Evolutionary conservation across 2,329 filamentous ascomycete species (phyloP), one percentile per base, ranked within the genome.

Genomic region (Botrytis fragariae): DNA sequence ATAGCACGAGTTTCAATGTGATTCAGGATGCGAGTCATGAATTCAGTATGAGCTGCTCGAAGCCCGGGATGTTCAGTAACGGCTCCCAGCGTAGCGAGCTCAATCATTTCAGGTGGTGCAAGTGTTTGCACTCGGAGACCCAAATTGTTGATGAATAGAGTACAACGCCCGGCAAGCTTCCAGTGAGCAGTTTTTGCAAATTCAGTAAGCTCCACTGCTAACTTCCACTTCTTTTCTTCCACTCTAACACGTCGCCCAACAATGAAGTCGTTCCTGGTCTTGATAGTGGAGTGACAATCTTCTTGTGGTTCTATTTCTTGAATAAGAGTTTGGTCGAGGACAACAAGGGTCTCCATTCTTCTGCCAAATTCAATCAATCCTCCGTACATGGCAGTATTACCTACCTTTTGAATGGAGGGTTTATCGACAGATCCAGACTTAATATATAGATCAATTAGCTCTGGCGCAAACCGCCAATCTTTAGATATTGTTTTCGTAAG

Each of bases 391-490:
- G 93, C 93, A 51, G 91, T 92, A 0, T 91, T 89, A 22, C 94
- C 94, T 25, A 99, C 87, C 78, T 92, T 94, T 82, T 99, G 96
- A 59, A 99, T 95, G 0, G 95, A 98, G 7, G 94, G 90, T 81
- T 97, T 97, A 83, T 99, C 96, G 25, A 97, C 94, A 51, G 91
- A 91, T 29, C 93, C 95, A 4, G 96, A 94, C 78, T 93, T 90
- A 76, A 99, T 96, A 83, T 97, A 99, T 14, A 96, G 86, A 71
- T 91, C 91, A 84, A 99, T 93, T 67, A 98, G 85, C n/a, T 92
- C 89, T 1, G 97, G 96, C 0, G 96, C 94, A 82, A 95, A 98
- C 57, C 95, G 92, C 97, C 97, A 99, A 81, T 99, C 95, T 72
- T 93, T 91, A 64, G 94, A 89, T 63, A 97, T 88, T 0, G 95